Conservation (phyloP, 192 early-diverging fungal genomes). For the Umbelopsis sp. region DNA sequence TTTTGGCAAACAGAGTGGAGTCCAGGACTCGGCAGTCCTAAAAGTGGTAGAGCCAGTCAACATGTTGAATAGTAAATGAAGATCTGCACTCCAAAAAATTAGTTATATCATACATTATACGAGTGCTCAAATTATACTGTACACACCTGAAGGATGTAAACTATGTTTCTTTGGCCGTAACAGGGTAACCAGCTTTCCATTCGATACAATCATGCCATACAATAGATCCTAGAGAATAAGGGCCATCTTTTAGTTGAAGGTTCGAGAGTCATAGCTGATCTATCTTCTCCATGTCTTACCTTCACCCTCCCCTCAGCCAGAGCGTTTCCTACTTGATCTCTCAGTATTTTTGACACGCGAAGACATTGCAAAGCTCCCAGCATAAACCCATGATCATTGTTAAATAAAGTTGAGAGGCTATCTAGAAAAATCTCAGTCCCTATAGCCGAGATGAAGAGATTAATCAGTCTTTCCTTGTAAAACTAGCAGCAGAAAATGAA, state of each 20-base stretch:
- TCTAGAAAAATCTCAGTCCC: constrained; percentile 84
- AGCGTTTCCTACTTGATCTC: constrained; percentile 69
- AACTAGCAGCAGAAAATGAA: neutral
- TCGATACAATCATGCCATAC: constrained; percentile 80
- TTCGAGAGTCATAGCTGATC: neutral
- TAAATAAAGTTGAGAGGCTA: constrained; percentile 72
- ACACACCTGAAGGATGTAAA: constrained; percentile 71
- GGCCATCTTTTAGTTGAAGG: neutral
- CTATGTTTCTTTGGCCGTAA: constrained; percentile 76
- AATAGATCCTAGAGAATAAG: constrained; percentile 54
- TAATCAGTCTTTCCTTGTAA: neutral
- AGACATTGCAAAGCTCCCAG: constrained; percentile 77
- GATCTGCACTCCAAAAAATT: constrained; percentile 48
- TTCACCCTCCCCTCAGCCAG: constrained; percentile 61
- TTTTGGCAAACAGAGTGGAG: constrained; percentile 90
- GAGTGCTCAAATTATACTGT: neutral
- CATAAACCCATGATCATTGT: constrained; percentile 71
- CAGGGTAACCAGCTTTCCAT: constrained; percentile 75
- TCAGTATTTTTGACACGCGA: constrained; percentile 64
- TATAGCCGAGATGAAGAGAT: constrained; percentile 9
- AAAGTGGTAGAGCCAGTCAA: constrained; percentile 75
- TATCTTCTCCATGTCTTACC: constrained; percentile 34
- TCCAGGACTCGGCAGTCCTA: constrained; percentile 86
- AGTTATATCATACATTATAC: neutral
- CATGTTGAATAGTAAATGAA: constrained; percentile 84